These are phyloP conservation scores for Aspergillus viridinutans DNA, from an alignment of 2,329 filamentous ascomycete species.

Conservation along the genomic window DNA sequence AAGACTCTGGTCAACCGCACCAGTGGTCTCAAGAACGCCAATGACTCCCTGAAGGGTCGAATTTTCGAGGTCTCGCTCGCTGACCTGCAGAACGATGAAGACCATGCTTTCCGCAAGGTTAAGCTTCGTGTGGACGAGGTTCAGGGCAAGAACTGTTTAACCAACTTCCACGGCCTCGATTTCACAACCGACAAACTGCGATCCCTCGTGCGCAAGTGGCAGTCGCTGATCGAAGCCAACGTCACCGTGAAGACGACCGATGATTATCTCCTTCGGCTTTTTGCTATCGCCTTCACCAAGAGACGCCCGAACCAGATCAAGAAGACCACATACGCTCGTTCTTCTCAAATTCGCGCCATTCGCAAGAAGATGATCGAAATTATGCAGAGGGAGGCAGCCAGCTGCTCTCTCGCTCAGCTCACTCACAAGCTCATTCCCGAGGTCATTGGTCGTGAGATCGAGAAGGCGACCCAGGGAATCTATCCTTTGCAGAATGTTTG, in stretches of 20 bases:
- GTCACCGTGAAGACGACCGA: slow-evolving; percentile 99
- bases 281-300: slow-evolving; percentile 99
- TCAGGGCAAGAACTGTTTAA: slow-evolving; percentile 99
- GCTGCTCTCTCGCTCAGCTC: slow-evolving; percentile 92
- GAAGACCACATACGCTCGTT: slow-evolving; percentile 98
- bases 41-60: slow-evolving; percentile 96
- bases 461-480: slow-evolving; percentile 99
- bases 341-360: slow-evolving; percentile 95
- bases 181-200: slow-evolving; percentile 99
- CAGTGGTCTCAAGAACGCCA: slow-evolving; percentile 99
- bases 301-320: slow-evolving; percentile 99
- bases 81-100: slow-evolving; percentile 99
- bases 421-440: slow-evolving; percentile 98
- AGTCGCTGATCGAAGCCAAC: slow-evolving; percentile 98
- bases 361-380: slow-evolving; percentile 99
- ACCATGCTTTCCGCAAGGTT: slow-evolving; percentile 99
- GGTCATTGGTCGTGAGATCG: slow-evolving; percentile 98
- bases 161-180: slow-evolving; percentile 99
- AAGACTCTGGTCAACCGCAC: slow-evolving; percentile 99
- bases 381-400: slow-evolving; percentile 91
- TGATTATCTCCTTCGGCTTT: slow-evolving; percentile 98
- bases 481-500: slow-evolving; percentile 98
- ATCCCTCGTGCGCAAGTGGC: slow-evolving; percentile 99
- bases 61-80: slow-evolving; percentile 99
- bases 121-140: slow-evolving; percentile 98